Conservation (phyloP, 2,329 filamentous ascomycete genomes). For the Colletotrichum tamarilloi region DNA sequence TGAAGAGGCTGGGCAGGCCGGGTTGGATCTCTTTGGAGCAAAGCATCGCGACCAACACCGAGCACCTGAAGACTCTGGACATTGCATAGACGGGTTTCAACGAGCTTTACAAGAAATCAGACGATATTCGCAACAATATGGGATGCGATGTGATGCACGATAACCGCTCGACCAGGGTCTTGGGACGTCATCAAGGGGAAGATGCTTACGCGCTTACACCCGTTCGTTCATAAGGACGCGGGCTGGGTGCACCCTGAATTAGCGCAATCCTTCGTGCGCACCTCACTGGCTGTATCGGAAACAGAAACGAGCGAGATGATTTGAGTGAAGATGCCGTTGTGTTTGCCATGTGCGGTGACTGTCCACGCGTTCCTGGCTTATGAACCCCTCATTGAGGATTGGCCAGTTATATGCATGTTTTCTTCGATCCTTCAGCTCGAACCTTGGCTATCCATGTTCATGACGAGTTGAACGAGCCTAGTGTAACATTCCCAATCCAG, state of each 20-base stretch:
- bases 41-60: conserved; percentile 4
- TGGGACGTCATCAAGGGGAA: background rate
- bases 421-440: too few relatives aligned
- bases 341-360: too few relatives aligned
- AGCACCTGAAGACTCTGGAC: background rate
- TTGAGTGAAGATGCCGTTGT: background rate
- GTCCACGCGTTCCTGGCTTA: background rate
- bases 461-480: background rate
- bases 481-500: background rate
- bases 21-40: conserved; percentile 12
- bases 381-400: background rate
- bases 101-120: too few relatives aligned
- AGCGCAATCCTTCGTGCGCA: background rate
- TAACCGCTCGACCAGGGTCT: background rate
- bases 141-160: background rate
- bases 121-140: background rate
- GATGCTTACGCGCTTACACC: too few relatives aligned
- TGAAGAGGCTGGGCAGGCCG: background rate
- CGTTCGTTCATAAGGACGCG: background rate
- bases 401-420: too few relatives aligned
- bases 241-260: background rate
- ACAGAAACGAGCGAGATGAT: background rate
- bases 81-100: too few relatives aligned
- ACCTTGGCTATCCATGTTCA: background rate
- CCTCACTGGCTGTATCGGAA: background rate